Base-by-base conservation (phyloP, 2,329 filamentous ascomycete genomes). In the Grosmannia clavigera region DNA sequence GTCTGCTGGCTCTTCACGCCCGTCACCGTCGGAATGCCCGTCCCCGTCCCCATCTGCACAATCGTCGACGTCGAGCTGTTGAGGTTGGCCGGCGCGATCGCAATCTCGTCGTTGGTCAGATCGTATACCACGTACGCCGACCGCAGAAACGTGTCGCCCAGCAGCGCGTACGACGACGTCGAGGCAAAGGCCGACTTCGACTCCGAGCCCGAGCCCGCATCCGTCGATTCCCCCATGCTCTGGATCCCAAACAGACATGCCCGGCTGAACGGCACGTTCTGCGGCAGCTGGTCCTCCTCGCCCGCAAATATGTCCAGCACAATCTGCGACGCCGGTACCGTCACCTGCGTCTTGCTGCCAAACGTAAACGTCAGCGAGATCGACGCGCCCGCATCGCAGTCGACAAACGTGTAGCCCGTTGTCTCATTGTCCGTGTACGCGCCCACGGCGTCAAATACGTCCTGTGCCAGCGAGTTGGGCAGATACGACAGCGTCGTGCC, bases 401-500 rank as follows among this genome's bases (percentile, higher is more conserved):
- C 67, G 58, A 78, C 70, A 58, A 73, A 72, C n/a, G 74, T 69
- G 10, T 73, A 69, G 22, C 73, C 74, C 14, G 70, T 72, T 40
- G 62, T 61, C 2, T 57, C 25, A 33, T 66, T 64, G 63, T 77
- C 75, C 46, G 73, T 72, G 43, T 71, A 68, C 29, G 73, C 76
- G 63, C 69, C 70, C 25, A 79, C 67, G 29, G 68, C 67, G 2
- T 65, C 61, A 64, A 72, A 74, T 10, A 81, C 67, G 10, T 65
- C 61, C 1, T 64, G 63, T 52, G 76, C 75, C 55, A 85, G 70
- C 40, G 71, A 65, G 62, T 79, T 72, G 0, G 85, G 85, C 0
- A 88, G 74, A 68, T 85, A 85, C 63, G 78, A 82, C 62, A 86
- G 71, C n/a, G 81, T 85, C 52, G 80, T 84, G 56, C 85, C 85